Conservation (phyloP, 352 stramenopile species). For the Globisporangium sylvaticum region DNA sequence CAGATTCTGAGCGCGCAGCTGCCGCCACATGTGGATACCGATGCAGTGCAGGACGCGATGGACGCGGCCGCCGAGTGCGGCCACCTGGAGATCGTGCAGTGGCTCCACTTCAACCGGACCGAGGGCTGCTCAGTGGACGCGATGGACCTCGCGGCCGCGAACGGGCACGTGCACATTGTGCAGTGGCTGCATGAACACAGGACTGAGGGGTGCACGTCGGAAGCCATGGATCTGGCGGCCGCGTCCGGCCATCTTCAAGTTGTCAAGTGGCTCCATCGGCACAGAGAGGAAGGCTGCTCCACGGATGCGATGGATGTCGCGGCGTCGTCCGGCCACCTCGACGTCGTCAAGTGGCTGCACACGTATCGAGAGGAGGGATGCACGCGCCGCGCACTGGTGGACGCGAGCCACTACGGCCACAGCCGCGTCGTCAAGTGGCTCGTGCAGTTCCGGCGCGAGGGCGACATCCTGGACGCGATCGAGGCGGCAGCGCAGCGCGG, state of each 20-base stretch:
- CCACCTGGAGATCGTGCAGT: slow-evolving; percentile 24
- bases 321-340: slow-evolving; percentile 25
- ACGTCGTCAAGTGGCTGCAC: slow-evolving; percentile 28
- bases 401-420: slow-evolving; percentile 50
- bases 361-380: slow-evolving; percentile 51
- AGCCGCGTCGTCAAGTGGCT: slow-evolving; percentile 48
- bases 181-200: slow-evolving; percentile 29
- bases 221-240: slow-evolving; percentile 22
- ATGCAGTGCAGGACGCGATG: slow-evolving; percentile 21
- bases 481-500: slow-evolving; percentile 17
- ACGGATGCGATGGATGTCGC: slow-evolving; percentile 34
- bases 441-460: slow-evolving; percentile 32
- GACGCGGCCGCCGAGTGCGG: slow-evolving; percentile 20
- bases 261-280: slow-evolving; percentile 24
- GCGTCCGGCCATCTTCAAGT: slow-evolving; percentile 22
- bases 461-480: slow-evolving; percentile 24
- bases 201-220: slow-evolving; percentile 18
- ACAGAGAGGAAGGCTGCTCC: slow-evolving; percentile 32
- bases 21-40: slow-evolving; percentile 14
- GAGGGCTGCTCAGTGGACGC: slow-evolving; percentile 27
- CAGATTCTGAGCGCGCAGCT: slow-evolving; percentile 32
- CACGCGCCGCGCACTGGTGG: slow-evolving; percentile 51
- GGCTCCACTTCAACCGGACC: slow-evolving; percentile 20
- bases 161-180: slow-evolving; percentile 23
- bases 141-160: slow-evolving; percentile 28